Base-by-base conservation (phyloP, 78 protist species). In the Dictyostelium citrinum region DNA sequence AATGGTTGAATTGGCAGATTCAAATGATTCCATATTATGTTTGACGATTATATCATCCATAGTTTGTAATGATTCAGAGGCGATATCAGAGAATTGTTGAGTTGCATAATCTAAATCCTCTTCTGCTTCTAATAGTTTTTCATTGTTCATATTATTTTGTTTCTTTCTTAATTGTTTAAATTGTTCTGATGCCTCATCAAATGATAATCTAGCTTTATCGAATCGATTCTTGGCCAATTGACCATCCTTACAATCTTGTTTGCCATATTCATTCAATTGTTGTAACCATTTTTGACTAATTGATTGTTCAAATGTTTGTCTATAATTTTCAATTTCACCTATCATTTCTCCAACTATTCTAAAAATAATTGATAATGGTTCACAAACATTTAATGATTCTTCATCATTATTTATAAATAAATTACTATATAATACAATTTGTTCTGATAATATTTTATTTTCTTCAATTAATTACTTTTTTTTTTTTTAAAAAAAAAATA, bases 71-170 rank as follows among this genome's bases (percentile, higher is more conserved):
- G 93, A 88, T 16, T 88, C 93, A 2, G 72, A 29, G 0, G 93
- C 84, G 17, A 78, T 76, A 22, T 88, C 93, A 2, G 93, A 88
- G 71, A 88, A 88, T 45, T 88, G 81, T 79, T 88, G 93, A 7
- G 84, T 88, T 0, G 74, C 51, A 31, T 35, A 35, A 41, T 76
- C 83, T 9, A 84, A 37, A 22, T 74, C 72, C 5, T 74, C 67
- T 58, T 84, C 91, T 3, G 91, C 60, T 8, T 75, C 81, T 75
- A 43, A 75, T 16, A 75, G 17, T 16, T 46, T 41, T 2, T 46
- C 84, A n/a, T 2, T 16, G 7, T 55, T 80, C 11, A 78, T 3
- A 78, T 14, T 29, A 11, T 11, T 64, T 51, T 58, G 82, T 41
- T 68, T 76, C 74, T 78, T 88, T 78, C 85, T 88, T 72, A 88